These are phyloP conservation scores for Yamadazyma scolyti DNA, from an alignment of 805 yeast genomes.

Conservation along the genomic window DNA sequence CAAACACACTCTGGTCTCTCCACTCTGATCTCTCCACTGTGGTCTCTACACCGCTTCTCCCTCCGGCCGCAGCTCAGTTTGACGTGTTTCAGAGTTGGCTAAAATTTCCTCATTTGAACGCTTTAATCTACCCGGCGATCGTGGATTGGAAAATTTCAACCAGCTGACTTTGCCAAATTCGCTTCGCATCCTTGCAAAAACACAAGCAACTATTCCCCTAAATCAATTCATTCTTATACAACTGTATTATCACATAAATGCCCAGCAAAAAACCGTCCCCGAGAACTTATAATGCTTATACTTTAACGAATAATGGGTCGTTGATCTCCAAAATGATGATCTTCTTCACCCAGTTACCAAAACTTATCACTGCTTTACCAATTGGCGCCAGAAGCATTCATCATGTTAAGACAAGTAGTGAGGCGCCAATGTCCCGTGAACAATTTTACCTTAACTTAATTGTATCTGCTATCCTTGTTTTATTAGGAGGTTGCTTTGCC, in stretches of 20 bases:
- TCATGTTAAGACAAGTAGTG: slow-evolving; percentile 9
- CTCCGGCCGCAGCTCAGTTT: too few species aligned
- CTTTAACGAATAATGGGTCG: slow-evolving; percentile 16
- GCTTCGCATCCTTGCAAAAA: too few species aligned
- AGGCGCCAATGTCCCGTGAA: slow-evolving; percentile 25
- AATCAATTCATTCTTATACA: not conserved
- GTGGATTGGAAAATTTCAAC: too few species aligned
- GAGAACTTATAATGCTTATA: slow-evolving; percentile 28
- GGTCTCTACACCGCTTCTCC: too few species aligned
- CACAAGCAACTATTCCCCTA: too few species aligned
- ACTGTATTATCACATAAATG: too few species aligned
- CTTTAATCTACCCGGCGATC: too few species aligned
- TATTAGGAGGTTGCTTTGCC: slow-evolving; percentile 87
- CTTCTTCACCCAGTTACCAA: slow-evolving; percentile 28
- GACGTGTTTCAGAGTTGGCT: too few species aligned
- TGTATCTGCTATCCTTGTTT: slow-evolving; percentile 58
- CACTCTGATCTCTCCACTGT: too few species aligned
- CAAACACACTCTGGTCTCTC: too few species aligned
- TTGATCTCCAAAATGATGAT: slow-evolving; percentile 27
- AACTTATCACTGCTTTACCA: slow-evolving; percentile 35
- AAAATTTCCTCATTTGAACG: too few species aligned
- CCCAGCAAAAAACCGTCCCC: slow-evolving; percentile 24
- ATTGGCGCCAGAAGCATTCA: slow-evolving; percentile 12
- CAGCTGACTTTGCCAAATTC: too few species aligned
- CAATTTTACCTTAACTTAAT: slow-evolving; percentile 46